phyloP scores from a whole-genome alignment of 2,329 filamentous ascomycete species.

The Exutisphaerella laricina region DNA sequence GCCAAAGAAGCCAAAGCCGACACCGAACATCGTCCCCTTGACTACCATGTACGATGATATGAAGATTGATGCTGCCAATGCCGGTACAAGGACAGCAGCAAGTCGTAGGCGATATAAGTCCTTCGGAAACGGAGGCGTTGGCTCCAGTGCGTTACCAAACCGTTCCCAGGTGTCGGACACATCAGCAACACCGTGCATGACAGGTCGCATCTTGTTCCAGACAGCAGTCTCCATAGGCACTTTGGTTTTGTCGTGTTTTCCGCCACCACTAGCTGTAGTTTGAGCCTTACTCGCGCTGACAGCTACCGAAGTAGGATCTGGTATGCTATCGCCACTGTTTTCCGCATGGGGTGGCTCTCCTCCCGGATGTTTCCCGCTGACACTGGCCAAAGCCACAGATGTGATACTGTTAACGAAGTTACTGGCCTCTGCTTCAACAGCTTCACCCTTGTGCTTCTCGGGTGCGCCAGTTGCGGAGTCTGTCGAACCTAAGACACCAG shows the following conservation, averaged over 20 bases:
- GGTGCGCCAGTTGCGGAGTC: conserved; percentile 76
- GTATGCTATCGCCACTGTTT: conserved; percentile 46
- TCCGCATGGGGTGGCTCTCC: conserved; percentile 50
- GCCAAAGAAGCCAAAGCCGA: conserved; percentile 75
- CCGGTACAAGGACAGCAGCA: conserved; percentile 41
- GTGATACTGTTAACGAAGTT: conserved; percentile 73
- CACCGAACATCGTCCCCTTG: conserved; percentile 60
- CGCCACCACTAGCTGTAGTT: conserved; percentile 47
- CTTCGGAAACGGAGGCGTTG: conserved; percentile 45
- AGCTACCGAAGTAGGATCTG: conserved; percentile 57
- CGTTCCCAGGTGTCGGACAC: conserved; percentile 59
- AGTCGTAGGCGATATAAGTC: conserved; percentile 42
- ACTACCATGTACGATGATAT: conserved; percentile 47
- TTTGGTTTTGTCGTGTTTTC: conserved; percentile 68
- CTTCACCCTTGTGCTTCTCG: conserved; percentile 77
- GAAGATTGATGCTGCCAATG: conserved; percentile 41
- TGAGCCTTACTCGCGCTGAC: conserved; percentile 51
- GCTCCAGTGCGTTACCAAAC: conserved; percentile 52
- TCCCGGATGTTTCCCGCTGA: conserved; percentile 70
- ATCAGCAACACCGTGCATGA: conserved; percentile 62
- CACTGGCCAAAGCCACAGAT: conserved; percentile 66
- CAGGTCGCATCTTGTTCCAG: conserved; percentile 67
- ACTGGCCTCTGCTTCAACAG: conserved; percentile 74
- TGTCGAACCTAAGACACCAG: conserved; percentile 68
- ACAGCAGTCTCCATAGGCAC: conserved; percentile 70